These are phyloP conservation scores for Didymella glomerata DNA, from an alignment of 2,329 filamentous ascomycete genomes.

Conservation along the genomic window DNA sequence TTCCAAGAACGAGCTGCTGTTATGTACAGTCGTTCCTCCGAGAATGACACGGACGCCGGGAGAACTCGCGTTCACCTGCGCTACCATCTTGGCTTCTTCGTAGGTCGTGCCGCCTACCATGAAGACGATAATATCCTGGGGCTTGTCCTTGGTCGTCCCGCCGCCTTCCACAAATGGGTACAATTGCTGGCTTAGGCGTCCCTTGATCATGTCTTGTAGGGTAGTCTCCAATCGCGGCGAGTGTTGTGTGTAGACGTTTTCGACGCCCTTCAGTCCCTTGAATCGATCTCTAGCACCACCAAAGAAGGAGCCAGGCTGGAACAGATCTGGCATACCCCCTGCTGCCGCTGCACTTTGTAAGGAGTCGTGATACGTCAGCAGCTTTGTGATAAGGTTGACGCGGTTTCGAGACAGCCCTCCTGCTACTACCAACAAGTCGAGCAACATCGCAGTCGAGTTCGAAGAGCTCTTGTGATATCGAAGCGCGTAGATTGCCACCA, in stretches of 20 bases:
- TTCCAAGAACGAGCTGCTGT: constrained; percentile 85
- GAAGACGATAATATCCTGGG: constrained; percentile 95
- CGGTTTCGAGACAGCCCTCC: constrained; percentile 80
- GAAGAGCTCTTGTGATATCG: constrained; percentile 88
- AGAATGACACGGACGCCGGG: constrained; percentile 89
- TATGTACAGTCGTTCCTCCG: constrained; percentile 87
- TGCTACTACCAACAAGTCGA: constrained; percentile 84
- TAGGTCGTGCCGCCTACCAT: constrained; percentile 94
- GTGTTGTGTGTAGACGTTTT: constrained; percentile 99
- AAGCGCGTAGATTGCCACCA: constrained; percentile 93
- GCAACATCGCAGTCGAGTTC: constrained; percentile 82
- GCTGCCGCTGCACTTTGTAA: constrained; percentile 76
- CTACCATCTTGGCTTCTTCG: constrained; percentile 95
- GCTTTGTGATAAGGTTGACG: constrained; percentile 80
- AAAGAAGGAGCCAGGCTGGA: constrained; percentile 88
- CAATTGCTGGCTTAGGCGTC: constrained; percentile 81
- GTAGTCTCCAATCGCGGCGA: constrained; percentile 87
- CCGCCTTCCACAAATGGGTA: constrained; percentile 95
- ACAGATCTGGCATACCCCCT: constrained; percentile 88
- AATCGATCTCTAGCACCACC: constrained; percentile 86
- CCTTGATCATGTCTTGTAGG: constrained; percentile 92
- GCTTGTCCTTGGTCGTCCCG: constrained; percentile 88
- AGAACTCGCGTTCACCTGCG: constrained; percentile 90
- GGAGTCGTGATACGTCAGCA: constrained; percentile 86
- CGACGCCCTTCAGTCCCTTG: constrained; percentile 94